Base-by-base conservation (phyloP, 345 rosid genomes). In the Brassica juncea region DNA sequence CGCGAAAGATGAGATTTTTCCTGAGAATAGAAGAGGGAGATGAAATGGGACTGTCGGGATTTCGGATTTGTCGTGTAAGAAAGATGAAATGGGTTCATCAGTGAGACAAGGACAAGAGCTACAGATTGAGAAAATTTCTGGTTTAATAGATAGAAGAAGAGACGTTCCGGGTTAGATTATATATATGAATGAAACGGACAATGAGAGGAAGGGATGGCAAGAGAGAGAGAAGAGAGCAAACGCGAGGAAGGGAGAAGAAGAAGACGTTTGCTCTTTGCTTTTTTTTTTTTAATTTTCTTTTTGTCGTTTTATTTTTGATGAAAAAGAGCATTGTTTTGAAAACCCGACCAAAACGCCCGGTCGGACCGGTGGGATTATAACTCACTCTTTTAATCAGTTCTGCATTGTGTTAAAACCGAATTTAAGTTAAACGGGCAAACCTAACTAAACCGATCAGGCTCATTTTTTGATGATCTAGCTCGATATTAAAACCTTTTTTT, bases 1-100 rank as follows among this genome's bases (percentile, higher is more conserved):
- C 28, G 8, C 8, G 28, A 76, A 39, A 67, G 59, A 44, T 67
- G 75, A 77, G 77, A 64, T 47, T 80, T 64, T 81, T 68, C 12
- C 69, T 63, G 47, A 2, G 77, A 73, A 77, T 44, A 72, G 79
- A 16, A 61, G 76, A 68, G 4, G 64, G 27, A n/a, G 27, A 34
- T 57, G 82, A 66, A 77, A 76, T 77, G 81, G 84, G 85, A 62
- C 9, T 35, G 75, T 68, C 62, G 27, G 64, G 85, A 81, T 27
- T 80, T 83, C 59, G 82, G 82, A 67, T 66, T 79, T 23, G 57
- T 19, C n/a, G 52, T 11, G 52, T 44, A 39, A 39, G 44, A 37
- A 69, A 27, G 76, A 80, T 37, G 79, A 70, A 71, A 62, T 60
- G 57, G 61, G 52, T 28, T 72, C 72, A 71, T 61, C 68, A 57